These are phyloP conservation scores for Taiozyma sp. DNA, from an alignment of 1,139 yeast species.

Conservation along the genomic window DNA sequence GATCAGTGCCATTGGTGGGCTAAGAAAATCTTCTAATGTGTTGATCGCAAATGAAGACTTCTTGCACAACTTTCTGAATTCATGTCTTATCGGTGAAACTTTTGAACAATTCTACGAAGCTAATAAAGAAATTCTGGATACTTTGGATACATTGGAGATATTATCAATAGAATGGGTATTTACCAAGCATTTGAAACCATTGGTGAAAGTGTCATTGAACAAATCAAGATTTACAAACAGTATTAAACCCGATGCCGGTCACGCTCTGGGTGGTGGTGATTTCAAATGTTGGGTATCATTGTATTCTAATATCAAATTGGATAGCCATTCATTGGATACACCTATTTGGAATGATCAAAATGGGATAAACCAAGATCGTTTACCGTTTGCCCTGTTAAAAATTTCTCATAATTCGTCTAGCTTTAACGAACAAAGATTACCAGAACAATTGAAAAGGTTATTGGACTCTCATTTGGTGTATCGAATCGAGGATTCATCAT, in stretches of 20 bases:
- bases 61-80: slow-evolving; percentile 9
- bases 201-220: slow-evolving; percentile 37
- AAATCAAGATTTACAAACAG: slow-evolving; percentile 41
- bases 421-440: neutral
- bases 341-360: slow-evolving; percentile 24
- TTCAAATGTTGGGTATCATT: slow-evolving; percentile 30
- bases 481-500: slow-evolving; percentile 26
- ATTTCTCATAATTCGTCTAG: slow-evolving; percentile 12
- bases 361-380: slow-evolving; percentile 18
- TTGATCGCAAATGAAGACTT: slow-evolving; percentile 22
- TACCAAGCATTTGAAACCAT: slow-evolving; percentile 44
- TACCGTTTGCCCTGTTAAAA: slow-evolving; percentile 33
- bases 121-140: slow-evolving; percentile 5
- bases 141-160: slow-evolving; percentile 38
- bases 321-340: slow-evolving; percentile 10
- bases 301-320: slow-evolving; percentile 26
- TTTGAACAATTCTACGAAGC: slow-evolving; percentile 11
- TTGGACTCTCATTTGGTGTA: slow-evolving; percentile 31
- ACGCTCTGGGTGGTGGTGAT: neutral
- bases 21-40: slow-evolving; percentile 41
- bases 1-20: slow-evolving; percentile 47
- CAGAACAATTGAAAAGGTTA: slow-evolving; percentile 15
- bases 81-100: slow-evolving; percentile 7
- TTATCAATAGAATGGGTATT: slow-evolving; percentile 48
- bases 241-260: slow-evolving; percentile 1